Evolutionary conservation across 192 early-diverging fungal species (phyloP).

Genomic region (Radiomyces spectabilis): DNA sequence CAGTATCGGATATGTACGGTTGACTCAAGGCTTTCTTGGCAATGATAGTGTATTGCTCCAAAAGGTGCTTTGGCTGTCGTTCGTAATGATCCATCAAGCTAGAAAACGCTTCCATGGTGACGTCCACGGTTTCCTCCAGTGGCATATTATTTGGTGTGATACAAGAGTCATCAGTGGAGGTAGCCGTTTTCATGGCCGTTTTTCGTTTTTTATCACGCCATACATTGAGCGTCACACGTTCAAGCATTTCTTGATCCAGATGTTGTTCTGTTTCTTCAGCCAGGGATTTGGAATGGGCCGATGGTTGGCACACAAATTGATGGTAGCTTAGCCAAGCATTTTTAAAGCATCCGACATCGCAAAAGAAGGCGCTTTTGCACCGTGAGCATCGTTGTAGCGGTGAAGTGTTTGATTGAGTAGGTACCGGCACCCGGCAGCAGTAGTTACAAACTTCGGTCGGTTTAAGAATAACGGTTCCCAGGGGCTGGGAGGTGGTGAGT

Average conservation of each 20-base stretch:
- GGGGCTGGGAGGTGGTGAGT: slow-evolving; percentile 31
- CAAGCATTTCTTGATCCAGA: slow-evolving; percentile 39
- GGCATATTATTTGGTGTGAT: no score
- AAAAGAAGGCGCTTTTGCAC: slow-evolving; percentile 24
- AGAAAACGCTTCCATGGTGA: slow-evolving; percentile 33
- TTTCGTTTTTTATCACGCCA: slow-evolving; percentile 21
- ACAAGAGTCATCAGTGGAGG: not conserved
- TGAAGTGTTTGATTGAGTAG: not conserved
- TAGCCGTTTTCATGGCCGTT: not conserved
- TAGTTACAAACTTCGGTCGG: slow-evolving; percentile 19
- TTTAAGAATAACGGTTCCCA: slow-evolving; percentile 12
- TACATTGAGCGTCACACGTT: slow-evolving; percentile 32
- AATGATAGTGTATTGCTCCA: slow-evolving; percentile 23
- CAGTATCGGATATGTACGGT: slow-evolving; percentile 4
- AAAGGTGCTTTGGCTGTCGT: slow-evolving; percentile 11
- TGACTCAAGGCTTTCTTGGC: slow-evolving; percentile 24
- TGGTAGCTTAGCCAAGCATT: slow-evolving; percentile 29
- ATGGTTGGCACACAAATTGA: slow-evolving; percentile 26
- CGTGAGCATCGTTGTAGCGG: slow-evolving; percentile 23
- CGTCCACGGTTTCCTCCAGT: slow-evolving; percentile 10
- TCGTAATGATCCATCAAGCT: slow-evolving; percentile 33
- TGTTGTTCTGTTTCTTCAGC: slow-evolving; percentile 9
- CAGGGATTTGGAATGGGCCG: slow-evolving; percentile 9
- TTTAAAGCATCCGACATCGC: slow-evolving; percentile 19
- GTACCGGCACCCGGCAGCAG: slow-evolving; percentile 14